Percentiles rank a stretch among this genome's conserved stretches.
Conservation (phyloP, 139 green algal species). For the Penium margaritaceum region DNA sequence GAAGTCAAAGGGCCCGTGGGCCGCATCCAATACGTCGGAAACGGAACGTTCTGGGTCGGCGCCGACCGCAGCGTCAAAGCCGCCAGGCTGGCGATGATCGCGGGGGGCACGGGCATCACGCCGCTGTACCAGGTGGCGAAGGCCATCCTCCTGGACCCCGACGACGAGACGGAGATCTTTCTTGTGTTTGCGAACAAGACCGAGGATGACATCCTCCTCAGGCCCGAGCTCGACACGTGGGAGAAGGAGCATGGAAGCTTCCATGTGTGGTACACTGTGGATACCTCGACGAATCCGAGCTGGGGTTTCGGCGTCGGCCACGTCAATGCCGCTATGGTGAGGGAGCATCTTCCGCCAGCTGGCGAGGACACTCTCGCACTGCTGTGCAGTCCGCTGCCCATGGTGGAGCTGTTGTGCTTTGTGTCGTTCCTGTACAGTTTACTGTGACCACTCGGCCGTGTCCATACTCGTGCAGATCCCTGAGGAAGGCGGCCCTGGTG, state of each 20-base stretch:
- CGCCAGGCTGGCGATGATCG: slow-evolving; percentile 81
- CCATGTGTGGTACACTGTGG: slow-evolving; percentile 50
- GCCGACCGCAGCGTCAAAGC: too few species aligned
- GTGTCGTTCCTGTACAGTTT: too few species aligned
- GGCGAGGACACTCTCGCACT: slow-evolving; percentile 56
- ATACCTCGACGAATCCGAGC: slow-evolving; percentile 41
- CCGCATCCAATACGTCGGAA: slow-evolving; percentile 74
- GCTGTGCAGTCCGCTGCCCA: slow-evolving; percentile 84
- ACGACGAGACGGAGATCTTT: slow-evolving; percentile 71
- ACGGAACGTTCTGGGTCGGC: slow-evolving; percentile 45
- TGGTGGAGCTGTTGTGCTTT: too few species aligned
- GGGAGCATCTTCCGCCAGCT: slow-evolving; percentile 57
- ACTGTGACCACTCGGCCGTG: too few species aligned
- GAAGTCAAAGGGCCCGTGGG: slow-evolving; percentile 87
- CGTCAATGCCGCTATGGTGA: slow-evolving; percentile 73
- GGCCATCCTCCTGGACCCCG: slow-evolving; percentile 66
- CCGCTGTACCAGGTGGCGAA: slow-evolving; percentile 53
- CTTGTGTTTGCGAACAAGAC: slow-evolving; percentile 89
- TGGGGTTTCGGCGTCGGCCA: slow-evolving; percentile 70
- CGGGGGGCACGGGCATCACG: slow-evolving; percentile 84
- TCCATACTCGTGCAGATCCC: too few species aligned
- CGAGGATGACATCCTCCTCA: slow-evolving; percentile 87
- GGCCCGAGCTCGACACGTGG: slow-evolving; percentile 73
- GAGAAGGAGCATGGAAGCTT: slow-evolving; percentile 4
- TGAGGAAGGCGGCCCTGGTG: too few species aligned